phyloP scores from a whole-genome alignment of 441 rosid species.

The Pelargonium citronellum region DNA sequence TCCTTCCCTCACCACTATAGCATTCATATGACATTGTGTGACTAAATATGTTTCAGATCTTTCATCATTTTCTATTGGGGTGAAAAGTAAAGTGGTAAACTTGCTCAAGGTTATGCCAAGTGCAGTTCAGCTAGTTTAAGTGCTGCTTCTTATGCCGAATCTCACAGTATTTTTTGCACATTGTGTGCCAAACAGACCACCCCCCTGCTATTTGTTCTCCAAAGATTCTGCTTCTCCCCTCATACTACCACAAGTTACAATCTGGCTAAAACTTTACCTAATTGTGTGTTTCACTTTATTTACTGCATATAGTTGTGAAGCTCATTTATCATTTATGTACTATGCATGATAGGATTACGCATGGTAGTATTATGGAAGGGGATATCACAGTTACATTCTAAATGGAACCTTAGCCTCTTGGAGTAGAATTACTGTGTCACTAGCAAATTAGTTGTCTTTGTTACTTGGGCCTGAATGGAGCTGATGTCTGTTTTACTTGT shows the following conservation, averaged over 20 bases:
- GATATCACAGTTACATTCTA: not conserved
- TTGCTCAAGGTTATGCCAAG: slow-evolving; percentile 1
- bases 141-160: slow-evolving; percentile 1
- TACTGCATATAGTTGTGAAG: not conserved
- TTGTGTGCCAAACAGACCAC: not conserved
- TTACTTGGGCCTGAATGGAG: not conserved
- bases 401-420: slow-evolving; percentile 1
- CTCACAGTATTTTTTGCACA: not conserved
- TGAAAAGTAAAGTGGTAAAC: not conserved
- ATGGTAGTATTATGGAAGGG: not conserved
- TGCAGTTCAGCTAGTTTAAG: not conserved
- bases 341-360: not conserved
- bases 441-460: not conserved
- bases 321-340: not conserved
- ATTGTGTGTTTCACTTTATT: slow-evolving; percentile 1
- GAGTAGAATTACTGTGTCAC: not conserved
- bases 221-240: not conserved
- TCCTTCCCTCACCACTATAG: not conserved
- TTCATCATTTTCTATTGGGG: not conserved
- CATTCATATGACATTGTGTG: not conserved
- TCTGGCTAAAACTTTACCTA: not conserved
- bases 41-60: not conserved
- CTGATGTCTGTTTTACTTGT: not conserved
- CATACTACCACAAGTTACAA: not conserved
- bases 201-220: not conserved